Percentiles rank a stretch among this genome's conserved stretches.
Evolutionary conservation across 2,329 filamentous ascomycete genomes (phyloP).

Genomic region (Xylaria sp.): DNA sequence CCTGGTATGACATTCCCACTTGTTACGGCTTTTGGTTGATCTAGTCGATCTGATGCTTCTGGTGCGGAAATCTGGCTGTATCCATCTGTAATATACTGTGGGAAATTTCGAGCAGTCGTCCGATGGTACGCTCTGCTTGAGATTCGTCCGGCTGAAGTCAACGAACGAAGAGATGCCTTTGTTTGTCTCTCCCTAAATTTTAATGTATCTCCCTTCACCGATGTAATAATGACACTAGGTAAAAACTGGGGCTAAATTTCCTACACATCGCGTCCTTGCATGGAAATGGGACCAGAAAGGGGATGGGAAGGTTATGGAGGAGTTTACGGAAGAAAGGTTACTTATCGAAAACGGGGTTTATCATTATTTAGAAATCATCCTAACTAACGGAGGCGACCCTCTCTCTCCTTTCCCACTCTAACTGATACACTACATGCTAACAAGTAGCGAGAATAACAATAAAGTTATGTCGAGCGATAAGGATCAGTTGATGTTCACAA

Average conservation of each 20-base stretch:
- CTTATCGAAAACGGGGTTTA: constrained; percentile 4
- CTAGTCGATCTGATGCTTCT: background rate
- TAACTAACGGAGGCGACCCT: background rate
- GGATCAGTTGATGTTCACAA: too few species aligned
- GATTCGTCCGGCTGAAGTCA: background rate
- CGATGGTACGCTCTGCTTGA: constrained; percentile 6
- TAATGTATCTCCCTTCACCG: constrained; percentile 12
- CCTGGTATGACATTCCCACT: background rate
- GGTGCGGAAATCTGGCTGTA: background rate
- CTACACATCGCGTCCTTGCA: constrained; percentile 12
- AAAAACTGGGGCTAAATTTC: constrained; percentile 1
- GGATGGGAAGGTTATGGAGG: constrained; percentile 7
- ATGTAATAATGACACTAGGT: constrained; percentile 27
- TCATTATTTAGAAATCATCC: constrained; percentile 1
- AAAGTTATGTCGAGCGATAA: too few species aligned
- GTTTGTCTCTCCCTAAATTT: background rate
- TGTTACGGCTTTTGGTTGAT: background rate
- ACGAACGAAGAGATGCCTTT: background rate
- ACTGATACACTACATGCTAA: too few species aligned
- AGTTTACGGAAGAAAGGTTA: constrained; percentile 17
- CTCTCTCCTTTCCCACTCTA: background rate
- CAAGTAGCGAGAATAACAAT: too few species aligned
- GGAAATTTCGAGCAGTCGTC: background rate
- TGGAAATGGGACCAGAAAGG: constrained; percentile 10
- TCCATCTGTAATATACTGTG: constrained; percentile 10